Evolutionary conservation across 495 filamentous ascomycete genomes (phyloP), one percentile per base, ranked within the genome.

Genomic region (Trichoderma asperelloides): DNA sequence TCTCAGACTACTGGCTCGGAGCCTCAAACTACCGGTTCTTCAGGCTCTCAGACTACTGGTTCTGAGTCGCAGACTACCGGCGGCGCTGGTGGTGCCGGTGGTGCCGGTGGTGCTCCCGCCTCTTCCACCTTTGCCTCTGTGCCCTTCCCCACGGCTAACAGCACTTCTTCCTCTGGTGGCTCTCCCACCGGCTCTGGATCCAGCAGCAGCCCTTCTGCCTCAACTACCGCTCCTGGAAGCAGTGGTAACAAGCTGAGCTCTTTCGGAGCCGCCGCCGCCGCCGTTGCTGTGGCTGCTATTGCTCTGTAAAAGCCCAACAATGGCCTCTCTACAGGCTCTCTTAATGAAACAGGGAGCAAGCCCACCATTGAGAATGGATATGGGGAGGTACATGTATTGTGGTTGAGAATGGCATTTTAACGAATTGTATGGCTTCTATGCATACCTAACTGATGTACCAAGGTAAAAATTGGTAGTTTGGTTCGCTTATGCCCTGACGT

Each of bases 181-280:
- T 60, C 55, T 15, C 55, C 55, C 9, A 28, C 55, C 28, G 55
- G 23, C n/a, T 8, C 55, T 16, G 55, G 55, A 30, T 60, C 55
- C 13, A 27, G 55, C 55, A 12, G 9, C 12, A 30, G 55, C 55
- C 16, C 49, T 21, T 28, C 55, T 28, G 23, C 55, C 27, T 16
- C 25, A 25, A 13, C 55, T 30, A 60, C 13, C 25, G 7, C 28
- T 15, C 55, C 55, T 30, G 27, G 27, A 30, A 60, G 13, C 55
- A 60, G 55, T n/a, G 64, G 64, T 65, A 33, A 13, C 41, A 43
- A 47, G 64, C 39, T 65, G 37, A 49, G 39, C 64, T 65, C 64
- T 45, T 65, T 65, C 27, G 64, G 64, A 45, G 64, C 64, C 1
- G 64, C 64, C 18, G 64, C 64, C 15, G 64, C 43, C 16, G 64